These are phyloP conservation scores for Ceratocystis destructans DNA, from an alignment of 2,329 filamentous ascomycete genomes.

Conservation along the genomic window DNA sequence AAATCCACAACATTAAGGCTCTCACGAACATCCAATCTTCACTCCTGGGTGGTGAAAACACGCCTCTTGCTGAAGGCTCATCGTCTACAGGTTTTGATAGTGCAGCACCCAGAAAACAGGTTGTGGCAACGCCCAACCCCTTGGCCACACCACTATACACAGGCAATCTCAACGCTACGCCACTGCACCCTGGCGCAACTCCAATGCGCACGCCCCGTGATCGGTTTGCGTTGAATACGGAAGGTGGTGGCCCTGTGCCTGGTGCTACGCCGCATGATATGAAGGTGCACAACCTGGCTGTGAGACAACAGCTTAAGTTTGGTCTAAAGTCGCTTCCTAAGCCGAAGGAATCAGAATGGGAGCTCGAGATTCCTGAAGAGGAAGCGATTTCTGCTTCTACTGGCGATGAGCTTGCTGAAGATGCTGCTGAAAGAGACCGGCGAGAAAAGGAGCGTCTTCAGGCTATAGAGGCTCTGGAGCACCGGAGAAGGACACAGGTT, in stretches of 20 bases:
- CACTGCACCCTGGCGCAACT: conserved; percentile 58
- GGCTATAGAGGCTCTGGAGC: conserved; percentile 62
- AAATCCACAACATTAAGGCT: conserved; percentile 85
- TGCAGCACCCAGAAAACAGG: conserved; percentile 64
- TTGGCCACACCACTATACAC: conserved; percentile 76
- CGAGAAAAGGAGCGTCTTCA: conserved; percentile 61
- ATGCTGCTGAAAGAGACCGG: conserved; percentile 60
- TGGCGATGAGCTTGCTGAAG: conserved; percentile 41
- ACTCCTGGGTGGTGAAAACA: conserved; percentile 85
- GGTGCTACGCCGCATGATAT: conserved; percentile 62
- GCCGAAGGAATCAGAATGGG: conserved; percentile 88
- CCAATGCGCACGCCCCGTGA: conserved; percentile 82
- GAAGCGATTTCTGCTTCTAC: conserved; percentile 41
- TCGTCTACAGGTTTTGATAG: conserved; percentile 82
- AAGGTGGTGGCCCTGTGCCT: conserved; percentile 52
- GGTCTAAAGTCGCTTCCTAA: conserved; percentile 75
- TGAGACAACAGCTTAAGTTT: conserved; percentile 54
- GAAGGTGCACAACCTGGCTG: conserved; percentile 53
- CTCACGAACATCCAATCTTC: conserved; percentile 90
- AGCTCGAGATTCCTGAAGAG: conserved; percentile 81
- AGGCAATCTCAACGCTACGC: conserved; percentile 47
- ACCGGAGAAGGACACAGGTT: conserved; percentile 76
- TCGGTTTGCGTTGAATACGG: conserved; percentile 67
- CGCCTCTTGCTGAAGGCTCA: conserved; percentile 66
- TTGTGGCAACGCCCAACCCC: conserved; percentile 84